These are phyloP conservation scores for Biscogniauxia sp. DNA, from an alignment of 2,329 filamentous ascomycete genomes.

Conservation along the genomic window DNA sequence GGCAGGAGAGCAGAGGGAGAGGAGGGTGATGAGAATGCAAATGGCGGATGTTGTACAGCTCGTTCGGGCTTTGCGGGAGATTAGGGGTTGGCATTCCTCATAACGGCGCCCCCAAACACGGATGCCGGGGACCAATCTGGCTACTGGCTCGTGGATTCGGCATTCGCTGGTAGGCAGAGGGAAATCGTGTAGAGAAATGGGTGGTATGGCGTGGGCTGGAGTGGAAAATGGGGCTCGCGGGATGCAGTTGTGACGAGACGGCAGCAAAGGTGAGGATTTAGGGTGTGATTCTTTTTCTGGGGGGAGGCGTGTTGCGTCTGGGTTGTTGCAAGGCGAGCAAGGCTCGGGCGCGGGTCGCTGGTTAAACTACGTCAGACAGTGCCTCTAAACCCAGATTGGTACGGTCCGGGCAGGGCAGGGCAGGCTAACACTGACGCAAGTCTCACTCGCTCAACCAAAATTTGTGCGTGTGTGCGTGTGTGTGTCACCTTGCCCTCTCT, in stretches of 20 bases:
- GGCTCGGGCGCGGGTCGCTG: background rate
- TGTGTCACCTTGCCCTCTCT: no score
- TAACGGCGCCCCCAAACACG: constrained; percentile 28
- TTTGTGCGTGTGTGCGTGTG: background rate
- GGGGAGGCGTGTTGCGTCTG: background rate
- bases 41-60: constrained; percentile 21
- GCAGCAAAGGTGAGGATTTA: background rate
- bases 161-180: constrained; percentile 24
- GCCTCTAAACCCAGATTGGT: constrained; percentile 7
- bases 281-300: background rate
- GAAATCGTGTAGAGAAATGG: constrained; percentile 8
- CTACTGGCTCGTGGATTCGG: constrained; percentile 29
- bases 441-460: background rate
- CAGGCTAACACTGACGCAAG: background rate
- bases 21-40: constrained; percentile 12
- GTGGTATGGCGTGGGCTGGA: background rate
- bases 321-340: background rate
- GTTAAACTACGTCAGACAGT: constrained; percentile 7
- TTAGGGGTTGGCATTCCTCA: constrained; percentile 33
- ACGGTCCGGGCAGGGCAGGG: constrained; percentile 7
- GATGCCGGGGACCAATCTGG: constrained; percentile 27
- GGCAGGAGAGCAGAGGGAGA: constrained; percentile 5
- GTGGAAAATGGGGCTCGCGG: background rate
- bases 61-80: constrained; percentile 22
- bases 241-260: background rate